phyloP scores from a whole-genome alignment of 139 green algal species.

The Eudorina sp. region DNA sequence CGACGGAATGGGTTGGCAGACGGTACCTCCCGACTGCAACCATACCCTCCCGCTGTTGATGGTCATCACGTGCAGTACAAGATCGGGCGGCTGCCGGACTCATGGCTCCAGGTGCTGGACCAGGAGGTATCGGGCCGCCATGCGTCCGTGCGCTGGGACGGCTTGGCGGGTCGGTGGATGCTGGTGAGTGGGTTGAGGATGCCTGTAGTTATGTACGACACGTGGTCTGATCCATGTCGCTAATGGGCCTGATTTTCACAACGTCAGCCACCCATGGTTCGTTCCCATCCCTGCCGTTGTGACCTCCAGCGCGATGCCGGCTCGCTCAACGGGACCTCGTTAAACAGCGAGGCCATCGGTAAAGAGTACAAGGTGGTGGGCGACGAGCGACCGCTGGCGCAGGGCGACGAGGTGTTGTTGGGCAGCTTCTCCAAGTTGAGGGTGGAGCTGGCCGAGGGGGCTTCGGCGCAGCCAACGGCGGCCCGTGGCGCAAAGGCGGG shows the following conservation, averaged over 20 bases:
- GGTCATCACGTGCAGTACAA: constrained; percentile 28
- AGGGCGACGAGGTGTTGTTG: constrained; percentile 53
- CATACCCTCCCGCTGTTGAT: too few species aligned
- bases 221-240: too few species aligned
- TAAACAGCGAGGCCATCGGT: constrained; percentile 77
- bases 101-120: constrained; percentile 71
- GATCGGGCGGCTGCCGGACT: constrained; percentile 71
- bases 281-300: too few species aligned
- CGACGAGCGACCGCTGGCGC: constrained; percentile 11
- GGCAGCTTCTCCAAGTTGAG: constrained; percentile 50
- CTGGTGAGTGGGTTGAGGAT: constrained; percentile 44
- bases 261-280: too few species aligned
- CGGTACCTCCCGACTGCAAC: too few species aligned
- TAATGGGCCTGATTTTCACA: too few species aligned
- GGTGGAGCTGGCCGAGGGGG: constrained; percentile 7
- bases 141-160: constrained; percentile 68
- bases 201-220: too few species aligned
- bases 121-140: constrained; percentile 82
- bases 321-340: constrained; percentile 83
- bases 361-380: constrained; percentile 64
- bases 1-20: too few species aligned
- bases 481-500: too few species aligned
- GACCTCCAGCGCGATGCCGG: constrained; percentile 69
- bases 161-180: constrained; percentile 34
- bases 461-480: too few species aligned